Evolutionary conservation across 192 early-diverging fungal species (phyloP).

Genomic region (Linnemannia hyalina): DNA sequence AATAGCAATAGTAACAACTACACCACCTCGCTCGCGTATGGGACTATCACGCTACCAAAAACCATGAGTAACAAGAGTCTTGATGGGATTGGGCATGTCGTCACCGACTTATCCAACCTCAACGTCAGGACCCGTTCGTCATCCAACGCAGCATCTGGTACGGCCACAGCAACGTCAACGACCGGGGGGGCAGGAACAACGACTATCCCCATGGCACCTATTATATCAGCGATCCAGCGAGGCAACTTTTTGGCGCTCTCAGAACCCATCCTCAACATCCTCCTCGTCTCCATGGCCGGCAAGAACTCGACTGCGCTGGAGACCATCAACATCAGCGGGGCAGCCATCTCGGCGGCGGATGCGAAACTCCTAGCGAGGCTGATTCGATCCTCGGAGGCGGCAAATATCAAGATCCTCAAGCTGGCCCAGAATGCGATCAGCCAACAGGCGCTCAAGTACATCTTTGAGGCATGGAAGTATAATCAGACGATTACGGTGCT

Average conservation of each 20-base stretch:
- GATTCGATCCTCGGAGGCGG: constrained; percentile 33
- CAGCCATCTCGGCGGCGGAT: constrained; percentile 34
- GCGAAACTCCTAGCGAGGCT: constrained; percentile 37
- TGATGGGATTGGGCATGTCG: not conserved
- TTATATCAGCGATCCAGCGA: constrained; percentile 27
- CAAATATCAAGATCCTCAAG: constrained; percentile 46
- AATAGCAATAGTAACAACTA: not conserved
- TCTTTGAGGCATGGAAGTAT: constrained; percentile 32
- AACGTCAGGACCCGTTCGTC: not conserved
- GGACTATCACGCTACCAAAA: not conserved
- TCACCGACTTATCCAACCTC: not conserved
- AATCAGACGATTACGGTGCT: constrained; percentile 48
- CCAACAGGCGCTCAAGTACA: constrained; percentile 34
- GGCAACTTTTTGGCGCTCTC: constrained; percentile 43
- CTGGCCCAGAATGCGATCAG: constrained; percentile 39
- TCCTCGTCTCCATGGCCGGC: constrained; percentile 27
- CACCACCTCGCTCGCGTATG: constrained; percentile 29
- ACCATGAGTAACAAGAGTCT: constrained; percentile 9
- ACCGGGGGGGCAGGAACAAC: not conserved
- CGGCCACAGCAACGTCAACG: not conserved
- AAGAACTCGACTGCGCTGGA: constrained; percentile 39
- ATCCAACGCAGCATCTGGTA: not conserved
- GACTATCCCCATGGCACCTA: not conserved
- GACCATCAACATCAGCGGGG: constrained; percentile 20
- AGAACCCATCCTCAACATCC: constrained; percentile 20